Evolutionary conservation across 2,329 filamentous ascomycete species (phyloP), one percentile per base, ranked within the genome.

Genomic region (Cladosporium sphaerospermum): DNA sequence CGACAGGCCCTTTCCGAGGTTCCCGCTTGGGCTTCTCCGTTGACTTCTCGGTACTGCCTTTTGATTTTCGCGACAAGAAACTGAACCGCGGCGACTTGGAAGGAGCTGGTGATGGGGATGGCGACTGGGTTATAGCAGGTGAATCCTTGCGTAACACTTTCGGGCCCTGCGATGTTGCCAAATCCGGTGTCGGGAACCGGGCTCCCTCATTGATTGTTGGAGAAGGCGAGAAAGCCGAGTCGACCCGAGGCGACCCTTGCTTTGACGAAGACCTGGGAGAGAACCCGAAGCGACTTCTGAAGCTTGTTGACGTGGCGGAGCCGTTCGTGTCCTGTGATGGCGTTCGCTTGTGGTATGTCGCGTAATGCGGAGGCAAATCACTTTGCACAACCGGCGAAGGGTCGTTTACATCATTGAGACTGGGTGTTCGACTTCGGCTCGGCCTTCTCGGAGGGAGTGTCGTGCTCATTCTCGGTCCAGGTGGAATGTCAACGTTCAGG

Each of bases 31-130:
- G 76, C 64, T 79, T 82, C n/a, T 83, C 78, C 0, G 67, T 55
- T 9, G 70, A 56, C n/a, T 69, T 66, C 40, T 82, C 76, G 3
- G 79, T 66, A 1, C 80, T 75, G 0, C 80, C 76, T 68, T 89
- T 95, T 11, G 83, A 83, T 53, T 83, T 84, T 59, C 86, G 81
- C 8, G 84, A 77, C 62, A 96, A 95, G 51, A 96, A 78, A 1
- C 86, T 85, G 66, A 96, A 93, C 2, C 86, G 81, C 7, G 80
- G 77, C 36, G 82, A 81, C 10, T 79, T 78, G 9, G 76, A 77
- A 3, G 81, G 72, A 50, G 76, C 80, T 2, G 83, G 80, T 57
- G 77, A 83, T 54, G 50, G 28, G 8, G 52, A 31, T 5, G 44
- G 45, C 14, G 50, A 33, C 18, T 74, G 81, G 39, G 73, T 68